These are phyloP conservation scores for Chlorella sp. DNA, from an alignment of 139 green algal species.

Conservation along the genomic window DNA sequence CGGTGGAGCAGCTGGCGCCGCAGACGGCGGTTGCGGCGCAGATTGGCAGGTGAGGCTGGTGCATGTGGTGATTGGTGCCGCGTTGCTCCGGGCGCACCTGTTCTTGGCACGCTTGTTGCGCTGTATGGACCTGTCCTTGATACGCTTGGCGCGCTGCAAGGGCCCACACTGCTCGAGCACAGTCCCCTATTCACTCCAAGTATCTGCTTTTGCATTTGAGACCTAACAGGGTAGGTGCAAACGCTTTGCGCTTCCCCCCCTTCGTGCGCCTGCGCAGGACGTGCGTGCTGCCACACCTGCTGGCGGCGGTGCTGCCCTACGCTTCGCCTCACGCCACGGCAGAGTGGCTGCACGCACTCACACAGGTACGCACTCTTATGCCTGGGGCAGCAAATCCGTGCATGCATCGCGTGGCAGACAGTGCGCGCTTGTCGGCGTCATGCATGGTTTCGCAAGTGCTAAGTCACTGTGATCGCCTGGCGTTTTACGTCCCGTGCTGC, in stretches of 20 bases:
- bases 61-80: neutral
- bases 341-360: neutral
- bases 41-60: neutral
- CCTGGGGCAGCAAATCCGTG: too few species aligned
- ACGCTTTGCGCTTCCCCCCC: neutral
- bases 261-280: neutral
- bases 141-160: neutral
- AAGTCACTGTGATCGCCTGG: too few species aligned
- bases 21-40: neutral
- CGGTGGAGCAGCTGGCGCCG: neutral
- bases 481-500: neutral
- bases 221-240: neutral
- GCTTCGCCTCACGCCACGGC: neutral
- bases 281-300: neutral
- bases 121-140: neutral
- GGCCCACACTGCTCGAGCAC: neutral
- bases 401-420: too few species aligned
- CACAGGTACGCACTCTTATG: too few species aligned
- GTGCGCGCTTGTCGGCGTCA: too few species aligned
- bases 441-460: too few species aligned
- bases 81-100: neutral
- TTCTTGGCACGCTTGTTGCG: neutral
- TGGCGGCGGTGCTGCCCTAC: neutral
- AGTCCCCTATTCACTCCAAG: neutral
- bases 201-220: too few species aligned